Evolutionary conservation across 2,329 filamentous ascomycete genomes (phyloP), one percentile per base, ranked within the genome.

Genomic region (Chrysosphaeria jannelii): DNA sequence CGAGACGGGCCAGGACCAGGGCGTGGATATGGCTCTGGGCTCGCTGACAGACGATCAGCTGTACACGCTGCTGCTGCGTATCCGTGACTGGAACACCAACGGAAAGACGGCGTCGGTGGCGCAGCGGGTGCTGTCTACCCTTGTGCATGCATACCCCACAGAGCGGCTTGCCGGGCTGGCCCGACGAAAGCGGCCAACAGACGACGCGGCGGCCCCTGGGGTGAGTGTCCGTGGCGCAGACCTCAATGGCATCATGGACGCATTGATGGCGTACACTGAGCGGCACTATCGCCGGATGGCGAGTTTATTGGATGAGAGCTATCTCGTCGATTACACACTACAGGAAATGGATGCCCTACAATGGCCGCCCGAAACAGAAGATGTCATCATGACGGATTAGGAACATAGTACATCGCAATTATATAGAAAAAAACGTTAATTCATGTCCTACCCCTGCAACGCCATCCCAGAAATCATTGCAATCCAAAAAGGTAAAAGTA

Each of bases 61-160:
- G 9, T 88, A 75, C 44, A 52, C 63, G 5, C 56, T 97, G 9
- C 56, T 97, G 1, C 51, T 81, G 18, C 57, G 85, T 28, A 46
- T 91, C 21, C 59, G 88, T 21, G 85, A 97, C 45, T 97, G 85
- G 85, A 97, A 97, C 40, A 89, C 85, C 4, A 93, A 93, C 35
- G 78, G 76, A 0, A 59, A 75, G 29, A 89, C 76, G 4, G 68
- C 78, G 1, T 58, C 66, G 5, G 64, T 93, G 1, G 72, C 85
- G 1, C 85, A 97, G 44, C 62, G 68, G 16, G 67, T 97, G 9
- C 47, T 97, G 6, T 70, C 65, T 49, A 62, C 71, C 2, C 39
- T 97, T 6, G 63, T 90, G 24, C 63, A 64, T 32, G 71, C 65
- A 28, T 89, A 90, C 36, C 71, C 78, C 2, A 71, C 74, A 3